Evolutionary conservation across 140 eudicot species (phyloP), one percentile per base, ranked within the genome.

Genomic region (Erigeron philadelphicus): DNA sequence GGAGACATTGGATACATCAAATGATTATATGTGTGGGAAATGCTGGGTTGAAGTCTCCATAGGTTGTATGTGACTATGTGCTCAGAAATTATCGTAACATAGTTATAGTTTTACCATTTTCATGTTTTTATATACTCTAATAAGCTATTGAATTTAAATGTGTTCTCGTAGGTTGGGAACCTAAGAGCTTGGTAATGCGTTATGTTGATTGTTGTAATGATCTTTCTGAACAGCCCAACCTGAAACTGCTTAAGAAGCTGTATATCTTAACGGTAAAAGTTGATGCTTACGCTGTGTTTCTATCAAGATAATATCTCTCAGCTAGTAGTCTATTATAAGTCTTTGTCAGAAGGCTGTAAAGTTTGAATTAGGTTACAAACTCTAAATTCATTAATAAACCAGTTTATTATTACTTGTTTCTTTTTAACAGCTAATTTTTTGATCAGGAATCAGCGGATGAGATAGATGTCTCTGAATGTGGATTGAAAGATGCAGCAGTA

Each of bases 391-490:
- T 61, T 7, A 16, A 21, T 53, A 40, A 25, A 60, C 19, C 56
- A 56, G 43, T 49, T 8, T 58, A 18, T n/a, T 56, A 57, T 18
- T 78, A 12, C n/a, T 13, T 67, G 44, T 41, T 66, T 23, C 35
- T 21, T 55, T 11, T 46, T 43, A 66, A 13, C 42, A 49, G 3
- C 4, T 31, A 2, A 2, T 35, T 50, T 63, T 42, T 25, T 67
- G 67, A 58, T 67, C 78, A 93, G 99, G 93, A 87, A 61, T 85
- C 99, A 16, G 99, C 87, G 83, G 99, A 89, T 82, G 97, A 89
- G 75, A 81, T 94, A 64, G 72, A 83, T 43, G 95, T 85, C 38
- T 85, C 99, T 46, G 89, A 75, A 59, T 94, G 99, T 75, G 90
- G 80, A 78, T 75, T 94, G 70, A 90, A 84, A 76, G 99, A 94